Percentiles rank a stretch among this genome's conserved stretches.
These are phyloP conservation scores for Ceratobasidium sp. DNA, from an alignment of 1,284 basidiomycete genomes.

Conservation along the genomic window DNA sequence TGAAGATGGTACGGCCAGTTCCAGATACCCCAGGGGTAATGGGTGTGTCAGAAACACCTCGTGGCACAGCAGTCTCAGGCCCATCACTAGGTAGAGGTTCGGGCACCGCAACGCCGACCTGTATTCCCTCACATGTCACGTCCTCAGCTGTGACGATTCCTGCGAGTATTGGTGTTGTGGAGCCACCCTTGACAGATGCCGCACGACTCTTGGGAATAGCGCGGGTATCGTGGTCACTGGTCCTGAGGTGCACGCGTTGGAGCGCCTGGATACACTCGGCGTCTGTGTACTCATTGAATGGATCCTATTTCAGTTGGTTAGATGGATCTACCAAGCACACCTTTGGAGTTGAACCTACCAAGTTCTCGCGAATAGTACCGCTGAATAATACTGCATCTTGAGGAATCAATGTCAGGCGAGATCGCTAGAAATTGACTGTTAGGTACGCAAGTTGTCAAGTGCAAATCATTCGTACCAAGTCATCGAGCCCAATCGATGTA, in stretches of 20 bases:
- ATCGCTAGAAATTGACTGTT: neutral
- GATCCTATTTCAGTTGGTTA: too few relatives aligned
- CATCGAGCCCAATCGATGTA: slow-evolving; percentile 82
- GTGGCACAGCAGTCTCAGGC: neutral
- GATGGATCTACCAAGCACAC: too few relatives aligned
- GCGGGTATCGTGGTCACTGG: neutral
- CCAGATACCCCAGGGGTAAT: slow-evolving; percentile 36
- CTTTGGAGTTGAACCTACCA: too few relatives aligned
- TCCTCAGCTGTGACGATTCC: neutral
- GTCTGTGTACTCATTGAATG: slow-evolving; percentile 86
- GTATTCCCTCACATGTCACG: neutral
- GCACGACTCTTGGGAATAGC: too few relatives aligned
- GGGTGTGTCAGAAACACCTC: slow-evolving; percentile 30
- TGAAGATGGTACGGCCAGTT: slow-evolving; percentile 59
- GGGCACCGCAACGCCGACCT: neutral
- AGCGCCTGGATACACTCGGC: slow-evolving; percentile 72
- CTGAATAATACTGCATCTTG: slow-evolving; percentile 39
- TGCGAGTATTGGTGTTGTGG: neutral
- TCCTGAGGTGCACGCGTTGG: slow-evolving; percentile 64
- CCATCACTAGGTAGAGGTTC: neutral
- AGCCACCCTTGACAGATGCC: too few relatives aligned
- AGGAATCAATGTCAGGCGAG: slow-evolving; percentile 20
- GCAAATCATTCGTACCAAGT: slow-evolving; percentile 70
- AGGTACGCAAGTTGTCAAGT: neutral
- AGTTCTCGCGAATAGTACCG: slow-evolving; percentile 40